Conservation (phyloP, 768 basidiomycete genomes). For the Collybia sordida region DNA sequence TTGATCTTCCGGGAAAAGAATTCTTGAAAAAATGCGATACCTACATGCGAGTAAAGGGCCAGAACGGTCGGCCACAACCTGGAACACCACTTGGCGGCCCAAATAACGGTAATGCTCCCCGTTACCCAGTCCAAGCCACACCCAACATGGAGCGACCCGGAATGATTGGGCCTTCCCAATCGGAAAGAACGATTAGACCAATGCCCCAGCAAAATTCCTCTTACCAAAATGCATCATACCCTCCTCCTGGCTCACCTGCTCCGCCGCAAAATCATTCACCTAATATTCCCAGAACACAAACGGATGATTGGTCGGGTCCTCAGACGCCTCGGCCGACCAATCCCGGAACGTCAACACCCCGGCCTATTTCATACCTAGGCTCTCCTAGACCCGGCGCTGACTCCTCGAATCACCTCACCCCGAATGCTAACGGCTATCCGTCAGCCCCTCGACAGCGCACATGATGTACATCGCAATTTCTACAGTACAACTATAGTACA, state of each 20-base stretch:
- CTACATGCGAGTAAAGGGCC: constrained; percentile 74
- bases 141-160: constrained; percentile 48
- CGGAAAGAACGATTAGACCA: constrained; percentile 38
- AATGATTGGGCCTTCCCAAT: constrained; percentile 35
- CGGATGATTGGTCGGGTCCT: constrained; percentile 45
- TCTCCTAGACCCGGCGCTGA: constrained; percentile 43
- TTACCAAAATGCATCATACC: constrained; percentile 34
- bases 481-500: constrained; percentile 25
- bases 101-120: constrained; percentile 39
- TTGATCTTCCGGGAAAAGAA: constrained; percentile 92
- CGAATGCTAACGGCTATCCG: constrained; percentile 49
- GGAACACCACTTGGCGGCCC: constrained; percentile 33
- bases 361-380: constrained; percentile 53
- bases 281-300: constrained; percentile 8
- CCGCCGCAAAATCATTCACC: constrained; percentile 22
- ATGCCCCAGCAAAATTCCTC: constrained; percentile 41
- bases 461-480: constrained; percentile 33
- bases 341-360: constrained; percentile 36
- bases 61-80: constrained; percentile 51
- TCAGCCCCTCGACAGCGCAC: constrained; percentile 51
- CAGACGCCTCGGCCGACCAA: constrained; percentile 38
- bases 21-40: constrained; percentile 94
- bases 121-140: constrained; percentile 34
- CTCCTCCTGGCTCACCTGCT: constrained; percentile 43
- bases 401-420: constrained; percentile 34